Percentiles rank a stretch among this genome's conserved stretches.
Evolutionary conservation across 169 alveolate genomes (phyloP).

Genomic region (Plasmodium blacklocki): DNA sequence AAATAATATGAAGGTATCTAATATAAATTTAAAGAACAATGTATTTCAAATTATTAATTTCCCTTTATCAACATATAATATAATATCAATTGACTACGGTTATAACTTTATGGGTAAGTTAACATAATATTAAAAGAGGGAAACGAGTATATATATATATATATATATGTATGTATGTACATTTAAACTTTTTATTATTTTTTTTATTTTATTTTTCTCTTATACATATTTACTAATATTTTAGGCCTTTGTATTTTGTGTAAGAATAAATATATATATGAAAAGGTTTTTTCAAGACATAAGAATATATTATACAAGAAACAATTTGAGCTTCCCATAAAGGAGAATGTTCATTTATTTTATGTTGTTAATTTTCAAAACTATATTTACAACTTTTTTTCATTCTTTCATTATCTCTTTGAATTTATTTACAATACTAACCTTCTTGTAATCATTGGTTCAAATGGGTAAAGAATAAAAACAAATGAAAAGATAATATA

Average conservation of each 20-base stretch:
- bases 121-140: background rate
- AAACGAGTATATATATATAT: background rate
- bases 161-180: background rate
- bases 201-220: slow-evolving; percentile 9
- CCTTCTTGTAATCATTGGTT: slow-evolving; percentile 55
- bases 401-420: slow-evolving; percentile 40
- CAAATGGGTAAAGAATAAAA: slow-evolving; percentile 34
- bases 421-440: slow-evolving; percentile 42
- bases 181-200: background rate
- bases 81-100: slow-evolving; percentile 67
- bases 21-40: slow-evolving; percentile 7
- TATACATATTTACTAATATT: background rate
- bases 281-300: slow-evolving; percentile 41
- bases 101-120: slow-evolving; percentile 67
- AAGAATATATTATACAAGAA: slow-evolving; percentile 11
- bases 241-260: slow-evolving; percentile 49
- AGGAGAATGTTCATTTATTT: slow-evolving; percentile 32
- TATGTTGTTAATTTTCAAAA: slow-evolving; percentile 31
- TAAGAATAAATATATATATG: slow-evolving; percentile 60
- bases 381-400: slow-evolving; percentile 29
- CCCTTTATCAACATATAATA: slow-evolving; percentile 25
- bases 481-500: background rate
- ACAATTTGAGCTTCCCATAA: slow-evolving; percentile 41
- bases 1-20: slow-evolving; percentile 16
- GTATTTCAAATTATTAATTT: slow-evolving; percentile 18